Percentiles rank a stretch among this genome's conserved stretches.
Evolutionary conservation across 1,139 yeast genomes (phyloP).

Genomic region (Diutina ranongensis): DNA sequence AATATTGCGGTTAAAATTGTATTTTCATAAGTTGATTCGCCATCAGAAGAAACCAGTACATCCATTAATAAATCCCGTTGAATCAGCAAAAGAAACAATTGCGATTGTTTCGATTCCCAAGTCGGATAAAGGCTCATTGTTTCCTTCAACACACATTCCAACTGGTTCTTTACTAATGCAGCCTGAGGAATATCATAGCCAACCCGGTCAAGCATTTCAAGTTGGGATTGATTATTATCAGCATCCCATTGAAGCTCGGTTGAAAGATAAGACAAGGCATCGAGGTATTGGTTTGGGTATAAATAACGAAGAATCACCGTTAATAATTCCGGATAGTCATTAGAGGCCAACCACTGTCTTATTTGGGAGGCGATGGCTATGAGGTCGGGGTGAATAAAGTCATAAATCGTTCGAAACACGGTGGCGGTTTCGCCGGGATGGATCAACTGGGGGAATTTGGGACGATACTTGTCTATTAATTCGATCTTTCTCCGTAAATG

Average conservation of each 20-base stretch:
- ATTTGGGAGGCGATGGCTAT: background rate
- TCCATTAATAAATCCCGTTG: background rate
- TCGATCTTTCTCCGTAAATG: background rate
- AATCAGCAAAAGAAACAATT: background rate
- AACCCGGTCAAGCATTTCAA: background rate
- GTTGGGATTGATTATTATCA: background rate
- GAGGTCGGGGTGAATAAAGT: background rate
- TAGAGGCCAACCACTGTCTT: background rate
- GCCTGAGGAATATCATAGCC: background rate
- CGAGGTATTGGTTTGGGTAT: background rate
- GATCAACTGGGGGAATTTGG: background rate
- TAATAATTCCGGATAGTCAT: background rate
- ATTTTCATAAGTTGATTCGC: background rate
- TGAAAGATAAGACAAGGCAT: background rate
- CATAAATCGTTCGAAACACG: conserved; percentile 3
- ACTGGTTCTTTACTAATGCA: background rate
- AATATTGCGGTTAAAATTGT: background rate
- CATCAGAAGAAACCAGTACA: background rate
- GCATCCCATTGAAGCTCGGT: background rate
- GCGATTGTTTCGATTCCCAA: background rate
- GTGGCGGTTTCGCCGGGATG: background rate
- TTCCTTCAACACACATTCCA: background rate
- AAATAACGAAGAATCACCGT: background rate
- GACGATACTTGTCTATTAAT: background rate
- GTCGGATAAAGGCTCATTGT: background rate